A percentile compares a stretch with the other conserved stretches of the same genome.
These are phyloP conservation scores for Rubroshorea leprosula DNA, from an alignment of 345 rosid genomes.

Conservation along the genomic window DNA sequence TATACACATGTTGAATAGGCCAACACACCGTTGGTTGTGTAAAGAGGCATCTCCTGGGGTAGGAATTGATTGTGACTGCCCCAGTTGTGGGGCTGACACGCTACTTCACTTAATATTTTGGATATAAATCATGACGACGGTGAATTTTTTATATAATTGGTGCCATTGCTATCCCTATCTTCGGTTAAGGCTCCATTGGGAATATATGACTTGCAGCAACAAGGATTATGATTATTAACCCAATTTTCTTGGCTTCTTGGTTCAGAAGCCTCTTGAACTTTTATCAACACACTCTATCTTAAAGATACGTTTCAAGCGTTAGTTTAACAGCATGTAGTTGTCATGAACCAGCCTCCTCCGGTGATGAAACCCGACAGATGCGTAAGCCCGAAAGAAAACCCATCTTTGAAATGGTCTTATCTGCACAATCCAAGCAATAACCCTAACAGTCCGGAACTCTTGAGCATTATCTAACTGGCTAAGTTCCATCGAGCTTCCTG, in stretches of 20 bases:
- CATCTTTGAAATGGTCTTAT: background rate
- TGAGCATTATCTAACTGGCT: too few relatives aligned
- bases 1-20: background rate
- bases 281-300: too few relatives aligned
- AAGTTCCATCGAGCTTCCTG: too few relatives aligned
- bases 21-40: background rate
- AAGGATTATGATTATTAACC: too few relatives aligned
- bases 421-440: background rate
- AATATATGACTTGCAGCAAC: background rate
- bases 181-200: too few relatives aligned
- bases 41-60: background rate
- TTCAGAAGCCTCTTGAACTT: background rate
- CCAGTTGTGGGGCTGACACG: too few relatives aligned
- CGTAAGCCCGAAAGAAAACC: background rate
- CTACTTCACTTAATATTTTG: too few relatives aligned
- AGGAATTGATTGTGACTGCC: background rate
- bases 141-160: too few relatives aligned
- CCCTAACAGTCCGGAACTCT: background rate
- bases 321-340: too few relatives aligned
- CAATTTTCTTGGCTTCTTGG: background rate
- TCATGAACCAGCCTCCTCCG: background rate
- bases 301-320: background rate
- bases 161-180: background rate
- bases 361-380: background rate
- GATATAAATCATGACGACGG: too few relatives aligned